Conservation (phyloP, 306 rosid species). For the Castanospermum australe region DNA sequence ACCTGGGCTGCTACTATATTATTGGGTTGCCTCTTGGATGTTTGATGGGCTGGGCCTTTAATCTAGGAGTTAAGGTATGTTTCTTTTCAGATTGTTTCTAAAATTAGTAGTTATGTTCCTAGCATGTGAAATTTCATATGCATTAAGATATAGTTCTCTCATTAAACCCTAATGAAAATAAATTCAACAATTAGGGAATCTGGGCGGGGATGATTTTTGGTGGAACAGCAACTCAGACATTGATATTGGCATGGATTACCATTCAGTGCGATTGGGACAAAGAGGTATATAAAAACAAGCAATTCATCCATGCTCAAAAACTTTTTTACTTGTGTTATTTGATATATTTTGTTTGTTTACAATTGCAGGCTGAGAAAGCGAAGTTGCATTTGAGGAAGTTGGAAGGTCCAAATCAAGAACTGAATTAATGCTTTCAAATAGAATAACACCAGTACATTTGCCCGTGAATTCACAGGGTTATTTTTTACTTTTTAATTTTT, state of each 20-base stretch:
- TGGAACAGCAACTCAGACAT: conserved; percentile 77
- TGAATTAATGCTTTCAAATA: not conserved
- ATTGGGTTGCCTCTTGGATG: conserved; percentile 79
- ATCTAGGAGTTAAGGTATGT: conserved; percentile 73
- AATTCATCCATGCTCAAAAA: not conserved
- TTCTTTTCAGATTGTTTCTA: not conserved
- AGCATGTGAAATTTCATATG: not conserved
- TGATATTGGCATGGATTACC: conserved; percentile 51
- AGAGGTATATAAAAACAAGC: conserved; percentile 54
- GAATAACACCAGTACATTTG: too few species aligned
- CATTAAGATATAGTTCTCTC: not conserved
- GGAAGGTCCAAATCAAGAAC: conserved; percentile 33
- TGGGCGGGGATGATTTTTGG: conserved; percentile 94
- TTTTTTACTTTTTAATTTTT: too few species aligned
- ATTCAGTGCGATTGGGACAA: conserved; percentile 72
- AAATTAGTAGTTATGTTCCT: not conserved
- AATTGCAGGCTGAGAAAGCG: conserved; percentile 64
- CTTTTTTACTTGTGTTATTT: too few species aligned
- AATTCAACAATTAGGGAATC: conserved; percentile 52
- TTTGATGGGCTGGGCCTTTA: conserved; percentile 67
- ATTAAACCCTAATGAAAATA: not conserved
- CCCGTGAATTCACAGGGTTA: too few species aligned
- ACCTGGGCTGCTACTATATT: conserved; percentile 76
- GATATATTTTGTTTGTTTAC: not conserved
- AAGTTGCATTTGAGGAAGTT: conserved; percentile 36